A percentile compares a stretch with the other conserved stretches of the same genome.
Conservation (phyloP, 169 alveolate genomes). For the Ichthyophthirius multifiliis region DNA sequence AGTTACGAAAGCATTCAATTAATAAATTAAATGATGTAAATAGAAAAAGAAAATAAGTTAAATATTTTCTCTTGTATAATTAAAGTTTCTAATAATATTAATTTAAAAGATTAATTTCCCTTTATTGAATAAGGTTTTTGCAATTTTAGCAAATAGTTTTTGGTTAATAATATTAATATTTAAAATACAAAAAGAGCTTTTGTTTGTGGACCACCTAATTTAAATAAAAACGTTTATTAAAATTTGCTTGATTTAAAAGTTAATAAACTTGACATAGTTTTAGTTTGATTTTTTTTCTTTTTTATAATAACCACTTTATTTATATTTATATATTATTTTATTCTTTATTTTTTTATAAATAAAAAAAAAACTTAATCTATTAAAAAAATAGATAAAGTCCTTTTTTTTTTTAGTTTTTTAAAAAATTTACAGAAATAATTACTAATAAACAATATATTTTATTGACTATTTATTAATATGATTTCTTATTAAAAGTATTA, state of each 20-base stretch:
- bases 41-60: background rate
- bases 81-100: slow-evolving; percentile 2
- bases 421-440: too few species aligned
- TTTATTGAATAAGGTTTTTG: background rate
- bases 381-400: too few species aligned
- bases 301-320: too few species aligned
- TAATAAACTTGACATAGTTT: background rate
- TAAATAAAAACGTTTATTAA: background rate
- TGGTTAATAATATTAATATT: background rate
- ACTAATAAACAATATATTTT: too few species aligned
- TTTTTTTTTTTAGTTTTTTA: too few species aligned
- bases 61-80: slow-evolving; percentile 6
- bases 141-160: background rate
- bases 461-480: too few species aligned
- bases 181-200: background rate
- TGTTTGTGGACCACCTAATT: slow-evolving; percentile 33
- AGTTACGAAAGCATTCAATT: background rate
- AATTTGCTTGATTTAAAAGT: background rate
- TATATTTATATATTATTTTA: too few species aligned
- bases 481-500: too few species aligned
- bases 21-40: background rate
- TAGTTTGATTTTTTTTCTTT: too few species aligned
- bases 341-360: too few species aligned
- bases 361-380: too few species aligned
- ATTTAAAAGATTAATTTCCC: background rate